These are phyloP conservation scores for Lipomyces sp. DNA, from an alignment of 805 yeast species.

Conservation along the genomic window DNA sequence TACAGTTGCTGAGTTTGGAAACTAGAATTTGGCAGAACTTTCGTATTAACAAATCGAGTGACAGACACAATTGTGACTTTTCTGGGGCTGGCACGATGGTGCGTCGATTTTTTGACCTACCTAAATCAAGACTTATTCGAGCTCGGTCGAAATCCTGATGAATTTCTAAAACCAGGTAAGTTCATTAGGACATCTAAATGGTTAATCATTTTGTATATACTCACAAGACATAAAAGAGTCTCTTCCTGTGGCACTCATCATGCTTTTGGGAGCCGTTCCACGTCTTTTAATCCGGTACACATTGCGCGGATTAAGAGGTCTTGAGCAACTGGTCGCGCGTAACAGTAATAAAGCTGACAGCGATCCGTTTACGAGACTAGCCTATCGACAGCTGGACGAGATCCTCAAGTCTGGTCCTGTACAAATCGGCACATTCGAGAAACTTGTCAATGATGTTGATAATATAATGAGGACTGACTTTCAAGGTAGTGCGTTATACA, in stretches of 20 bases:
- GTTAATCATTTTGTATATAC: background rate
- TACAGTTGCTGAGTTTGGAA: constrained; percentile 18
- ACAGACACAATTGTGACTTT: constrained; percentile 37
- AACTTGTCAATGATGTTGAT: constrained; percentile 49
- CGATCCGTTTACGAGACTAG: constrained; percentile 40
- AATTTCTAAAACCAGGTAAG: constrained; percentile 42
- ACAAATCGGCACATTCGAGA: constrained; percentile 45
- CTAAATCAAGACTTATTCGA: constrained; percentile 66
- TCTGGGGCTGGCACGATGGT: constrained; percentile 86
- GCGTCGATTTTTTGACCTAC: constrained; percentile 74
- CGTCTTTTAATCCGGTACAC: constrained; percentile 47
- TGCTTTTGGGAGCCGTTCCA: constrained; percentile 47
- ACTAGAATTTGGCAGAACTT: too few relatives aligned
- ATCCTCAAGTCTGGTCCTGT: constrained; percentile 43
- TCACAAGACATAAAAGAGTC: background rate
- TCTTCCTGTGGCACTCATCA: constrained; percentile 42
- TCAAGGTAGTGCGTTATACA: constrained; percentile 16
- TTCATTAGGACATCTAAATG: background rate
- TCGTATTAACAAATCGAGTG: background rate
- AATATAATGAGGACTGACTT: constrained; percentile 44
- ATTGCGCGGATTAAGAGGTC: constrained; percentile 48
- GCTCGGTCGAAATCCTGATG: constrained; percentile 29
- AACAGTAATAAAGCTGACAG: constrained; percentile 40
- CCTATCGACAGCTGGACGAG: constrained; percentile 42
- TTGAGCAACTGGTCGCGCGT: constrained; percentile 43